Evolutionary conservation across 768 basidiomycete genomes (phyloP).

Genomic region (Naganishia friedmannii): DNA sequence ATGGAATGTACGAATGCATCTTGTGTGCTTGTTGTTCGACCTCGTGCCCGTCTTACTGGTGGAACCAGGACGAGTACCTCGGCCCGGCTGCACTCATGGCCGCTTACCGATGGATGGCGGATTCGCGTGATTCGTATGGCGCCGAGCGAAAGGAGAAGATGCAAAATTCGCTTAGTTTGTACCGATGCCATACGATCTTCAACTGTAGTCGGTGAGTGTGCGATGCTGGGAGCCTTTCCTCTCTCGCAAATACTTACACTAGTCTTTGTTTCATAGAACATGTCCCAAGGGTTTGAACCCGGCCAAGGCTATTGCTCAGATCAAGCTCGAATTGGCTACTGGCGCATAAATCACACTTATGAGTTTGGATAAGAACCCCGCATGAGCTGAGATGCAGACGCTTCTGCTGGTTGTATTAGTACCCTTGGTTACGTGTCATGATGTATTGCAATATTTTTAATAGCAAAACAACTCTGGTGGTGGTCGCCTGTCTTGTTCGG

Average conservation of each 20-base stretch:
- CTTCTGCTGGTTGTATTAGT: constrained; percentile 14
- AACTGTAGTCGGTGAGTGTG: constrained; percentile 55
- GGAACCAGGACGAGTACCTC: constrained; percentile 96
- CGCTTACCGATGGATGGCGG: constrained; percentile 96
- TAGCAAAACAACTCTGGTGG: constrained; percentile 6
- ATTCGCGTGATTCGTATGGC: constrained; percentile 81
- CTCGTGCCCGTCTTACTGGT: constrained; percentile 97
- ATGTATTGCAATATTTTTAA: constrained; percentile 19
- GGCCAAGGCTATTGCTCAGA: constrained; percentile 83
- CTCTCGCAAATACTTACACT: constrained; percentile 8
- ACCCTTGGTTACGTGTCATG: constrained; percentile 1
- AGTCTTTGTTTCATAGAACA: constrained; percentile 50
- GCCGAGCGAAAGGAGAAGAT: constrained; percentile 82
- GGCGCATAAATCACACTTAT: constrained; percentile 26
- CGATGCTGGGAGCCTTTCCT: too few relatives aligned
- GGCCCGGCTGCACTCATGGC: constrained; percentile 96
- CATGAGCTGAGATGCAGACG: neutral
- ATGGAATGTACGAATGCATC: constrained; percentile 96
- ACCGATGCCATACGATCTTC: constrained; percentile 98
- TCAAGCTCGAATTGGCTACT: constrained; percentile 70
- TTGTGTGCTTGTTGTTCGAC: constrained; percentile 83
- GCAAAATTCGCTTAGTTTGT: constrained; percentile 93
- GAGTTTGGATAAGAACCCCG: neutral
- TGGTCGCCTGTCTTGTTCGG: too few relatives aligned
- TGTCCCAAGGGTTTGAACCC: constrained; percentile 55